Conservation (phyloP, 2,329 filamentous ascomycete species). For the Coniosporium tulheliwenetii region DNA sequence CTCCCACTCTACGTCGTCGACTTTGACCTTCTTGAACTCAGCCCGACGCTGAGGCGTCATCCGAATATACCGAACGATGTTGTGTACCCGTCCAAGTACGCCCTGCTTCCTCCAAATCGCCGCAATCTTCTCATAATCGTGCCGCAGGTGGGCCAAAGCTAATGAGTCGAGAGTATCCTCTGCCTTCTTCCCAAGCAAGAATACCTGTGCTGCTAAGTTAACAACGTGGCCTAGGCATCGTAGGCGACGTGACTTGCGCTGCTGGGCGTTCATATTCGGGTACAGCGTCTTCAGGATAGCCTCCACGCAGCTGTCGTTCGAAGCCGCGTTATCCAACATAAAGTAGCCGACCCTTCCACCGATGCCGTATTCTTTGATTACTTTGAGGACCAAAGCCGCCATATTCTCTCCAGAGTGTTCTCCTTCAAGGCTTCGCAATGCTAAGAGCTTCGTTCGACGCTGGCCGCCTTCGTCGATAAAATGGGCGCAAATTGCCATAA, state of each 20-base stretch:
- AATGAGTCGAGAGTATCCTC: background rate
- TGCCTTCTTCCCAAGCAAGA: constrained; percentile 1
- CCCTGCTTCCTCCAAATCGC: constrained; percentile 3
- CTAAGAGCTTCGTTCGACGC: no score
- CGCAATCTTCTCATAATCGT: background rate
- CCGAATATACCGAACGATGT: constrained; percentile 1
- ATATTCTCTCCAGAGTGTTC: no score
- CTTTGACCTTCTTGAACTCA: background rate
- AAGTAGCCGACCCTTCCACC: background rate
- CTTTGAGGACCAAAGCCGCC: no score
- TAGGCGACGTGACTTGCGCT: background rate
- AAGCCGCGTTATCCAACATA: background rate
- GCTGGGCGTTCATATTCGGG: background rate
- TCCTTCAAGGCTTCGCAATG: no score
- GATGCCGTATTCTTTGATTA: no score
- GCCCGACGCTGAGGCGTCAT: background rate
- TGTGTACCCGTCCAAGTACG: constrained; percentile 5
- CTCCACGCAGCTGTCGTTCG: background rate
- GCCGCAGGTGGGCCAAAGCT: background rate
- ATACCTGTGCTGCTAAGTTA: constrained; percentile 2
- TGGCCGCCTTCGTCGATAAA: no score
- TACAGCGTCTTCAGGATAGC: background rate
- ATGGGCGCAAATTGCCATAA: no score
- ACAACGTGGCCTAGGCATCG: constrained; percentile 4
- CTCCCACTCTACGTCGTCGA: background rate